Evolutionary conservation across 441 rosid genomes (phyloP), one percentile per base, ranked within the genome.

Genomic region (Aquilaria agallochum): DNA sequence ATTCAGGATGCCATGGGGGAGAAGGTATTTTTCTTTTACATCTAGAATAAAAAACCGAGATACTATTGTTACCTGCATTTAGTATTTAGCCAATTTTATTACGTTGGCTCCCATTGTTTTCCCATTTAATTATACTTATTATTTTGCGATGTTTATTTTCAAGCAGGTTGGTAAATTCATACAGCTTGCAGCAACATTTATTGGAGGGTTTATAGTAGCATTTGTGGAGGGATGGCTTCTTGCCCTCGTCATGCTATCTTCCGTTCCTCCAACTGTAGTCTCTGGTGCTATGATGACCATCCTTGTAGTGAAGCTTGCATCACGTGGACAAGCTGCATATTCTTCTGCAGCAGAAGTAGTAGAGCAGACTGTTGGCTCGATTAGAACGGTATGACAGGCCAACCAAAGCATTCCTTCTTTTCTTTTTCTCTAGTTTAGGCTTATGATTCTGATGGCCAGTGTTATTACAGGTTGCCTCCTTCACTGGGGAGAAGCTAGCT

Each of bases 1-100:
- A 89, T 92, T 48, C 98, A 82, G 80, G 90, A 90, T 50, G 98
- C 97, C 33, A 92, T 92, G 80, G 96, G 95, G 7, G 96, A 89
- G 69, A 94, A 91, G 92, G 97, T 85, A 71, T 5, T 12, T n/a
- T 11, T 53, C 1, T 20, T 20, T 20, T 7, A 7, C 40, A 44
- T 46, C 48, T 51, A n/a, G 9, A 9, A 4, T 2, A 52, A 52
- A 52, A 52, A 14, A 11, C 31, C 55, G 1, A 20, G 20, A 5
- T 4, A 48, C 31, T 9, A 20, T 20, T 20, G 20, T 20, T 20
- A 20, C 20, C 20, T 20, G 20, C 20, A 20, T 20, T 20, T 20
- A 20, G 20, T 20, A 20, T 20, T 15, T 52, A 52, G 31, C 31
- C 57, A 48, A 48, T 11, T 48, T 20, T 20, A 20, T 20, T 20